These are phyloP conservation scores for Nemania abortiva DNA, from an alignment of 2,329 filamentous ascomycete species.

Conservation along the genomic window DNA sequence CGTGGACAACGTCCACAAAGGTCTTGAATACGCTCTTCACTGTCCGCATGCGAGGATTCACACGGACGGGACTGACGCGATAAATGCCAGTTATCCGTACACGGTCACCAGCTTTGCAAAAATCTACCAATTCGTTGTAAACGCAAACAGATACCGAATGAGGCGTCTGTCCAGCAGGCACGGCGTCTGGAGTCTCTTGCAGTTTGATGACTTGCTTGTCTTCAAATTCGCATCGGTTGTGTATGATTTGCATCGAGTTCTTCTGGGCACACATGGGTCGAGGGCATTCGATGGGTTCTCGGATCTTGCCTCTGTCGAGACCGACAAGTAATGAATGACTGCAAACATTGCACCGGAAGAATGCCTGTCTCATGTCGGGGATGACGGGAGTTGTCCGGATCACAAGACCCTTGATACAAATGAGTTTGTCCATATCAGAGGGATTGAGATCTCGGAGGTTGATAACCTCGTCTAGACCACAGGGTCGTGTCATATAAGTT, in stretches of 20 bases:
- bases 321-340: conserved; percentile 91
- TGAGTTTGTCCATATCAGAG: conserved; percentile 93
- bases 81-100: conserved; percentile 97
- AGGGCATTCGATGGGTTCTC: conserved; percentile 91
- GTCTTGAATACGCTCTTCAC: conserved; percentile 98
- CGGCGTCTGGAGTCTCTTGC: conserved; percentile 94
- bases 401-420: conserved; percentile 94
- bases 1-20: conserved; percentile 93
- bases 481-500: conserved; percentile 88
- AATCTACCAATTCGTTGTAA: conserved; percentile 96
- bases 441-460: conserved; percentile 97
- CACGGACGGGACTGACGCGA: conserved; percentile 90
- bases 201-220: conserved; percentile 99
- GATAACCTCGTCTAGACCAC: conserved; percentile 85
- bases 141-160: conserved; percentile 97
- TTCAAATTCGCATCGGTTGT: conserved; percentile 93
- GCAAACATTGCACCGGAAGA: conserved; percentile 95
- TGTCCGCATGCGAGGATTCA: conserved; percentile 91
- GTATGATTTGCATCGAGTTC: conserved; percentile 98
- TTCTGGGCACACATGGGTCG: conserved; percentile 82
- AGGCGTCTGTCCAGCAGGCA: conserved; percentile 95
- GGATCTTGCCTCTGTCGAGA: conserved; percentile 95
- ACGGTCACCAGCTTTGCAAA: conserved; percentile 97
- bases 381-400: conserved; percentile 97
- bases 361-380: conserved; percentile 98